Evolutionary conservation across 2,329 filamentous ascomycete species (phyloP).

Genomic region (Botrytis fragariae): DNA sequence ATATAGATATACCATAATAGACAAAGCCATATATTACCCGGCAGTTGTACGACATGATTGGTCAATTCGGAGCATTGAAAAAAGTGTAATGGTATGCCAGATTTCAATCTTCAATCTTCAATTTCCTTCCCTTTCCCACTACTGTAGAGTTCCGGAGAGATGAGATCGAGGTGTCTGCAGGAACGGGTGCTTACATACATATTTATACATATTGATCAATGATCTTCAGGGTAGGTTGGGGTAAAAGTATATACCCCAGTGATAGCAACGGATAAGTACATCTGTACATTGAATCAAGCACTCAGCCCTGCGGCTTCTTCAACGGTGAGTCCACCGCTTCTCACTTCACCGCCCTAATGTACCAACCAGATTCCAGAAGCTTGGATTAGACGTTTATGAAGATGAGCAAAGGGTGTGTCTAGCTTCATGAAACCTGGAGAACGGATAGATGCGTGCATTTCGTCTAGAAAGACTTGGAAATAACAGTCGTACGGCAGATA

Average conservation of each 20-base stretch:
- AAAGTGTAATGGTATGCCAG: slow-evolving; percentile 25
- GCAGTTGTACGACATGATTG: slow-evolving; percentile 25
- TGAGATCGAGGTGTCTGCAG: slow-evolving; percentile 35
- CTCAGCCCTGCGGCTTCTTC: slow-evolving; percentile 35
- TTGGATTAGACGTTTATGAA: slow-evolving; percentile 21
- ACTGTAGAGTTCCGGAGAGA: slow-evolving; percentile 26
- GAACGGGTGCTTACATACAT: slow-evolving; percentile 35
- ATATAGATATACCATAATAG: background rate
- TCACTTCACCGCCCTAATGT: slow-evolving; percentile 29
- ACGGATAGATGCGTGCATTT: slow-evolving; percentile 19
- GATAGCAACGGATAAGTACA: slow-evolving; percentile 20
- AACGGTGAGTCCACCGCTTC: slow-evolving; percentile 29
- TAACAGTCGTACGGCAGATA: slow-evolving; percentile 3
- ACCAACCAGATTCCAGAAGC: slow-evolving; percentile 27
- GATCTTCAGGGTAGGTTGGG: slow-evolving; percentile 29
- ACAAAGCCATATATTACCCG: slow-evolving; percentile 9
- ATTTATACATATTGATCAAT: slow-evolving; percentile 26
- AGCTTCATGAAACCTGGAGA: slow-evolving; percentile 8
- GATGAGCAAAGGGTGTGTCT: slow-evolving; percentile 9
- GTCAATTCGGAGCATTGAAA: slow-evolving; percentile 24
- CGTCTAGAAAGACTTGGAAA: slow-evolving; percentile 17
- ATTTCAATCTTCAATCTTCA: slow-evolving; percentile 22
- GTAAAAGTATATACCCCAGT: slow-evolving; percentile 29
- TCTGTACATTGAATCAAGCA: slow-evolving; percentile 21
- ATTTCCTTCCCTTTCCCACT: slow-evolving; percentile 28